Base-by-base conservation (phyloP, 2,329 filamentous ascomycete species). In the Talaromyces amestolkiae region DNA sequence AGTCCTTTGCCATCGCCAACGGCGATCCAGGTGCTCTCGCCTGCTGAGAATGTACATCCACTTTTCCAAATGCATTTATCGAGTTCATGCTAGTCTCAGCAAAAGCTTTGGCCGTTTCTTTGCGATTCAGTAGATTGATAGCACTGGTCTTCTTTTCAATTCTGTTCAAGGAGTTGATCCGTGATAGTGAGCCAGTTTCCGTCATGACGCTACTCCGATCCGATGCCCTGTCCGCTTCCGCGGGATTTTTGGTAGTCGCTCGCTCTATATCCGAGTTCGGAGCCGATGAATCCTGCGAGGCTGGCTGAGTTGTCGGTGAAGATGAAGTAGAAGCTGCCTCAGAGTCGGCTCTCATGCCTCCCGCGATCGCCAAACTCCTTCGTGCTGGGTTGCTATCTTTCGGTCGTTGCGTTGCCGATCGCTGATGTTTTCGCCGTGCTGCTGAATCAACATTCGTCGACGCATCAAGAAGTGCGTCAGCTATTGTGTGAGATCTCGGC, bases 401-500 rank as follows among this genome's bases (percentile, higher is more conserved):
- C 27, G 77, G 78, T 37, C 75, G 73, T 61, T 80, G 78, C 66
- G 72, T 80, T 68, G 77, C 77, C 31, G 76, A 74, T 61, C 77
- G 76, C 15, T 77, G 71, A 54, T 78, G 74, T 65, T 73, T 81
- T 59, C 79, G 79, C 51, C 76, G 73, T 49, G 86, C 80, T 8
- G 87, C 82, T 3, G 90, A 88, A 72, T 94, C 90, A 68, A 95
- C 92, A 0, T 91, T 93, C 80, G 92, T 93, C 0, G 93, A 96
- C 7, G 95, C 95, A 77, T 98, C 95, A 35, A 96, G 83, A 17
- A 98, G 82, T 6, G 95, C 95, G 77, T 98, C 94, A 3, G 91
- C 88, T 69, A 98, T 95, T 0, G 93, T 96, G 70, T 92, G 91
- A 5, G 87, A 85, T 10, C 70, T 77, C 78, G 81, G 66, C 74